Percentiles rank a stretch among this genome's conserved stretches.
These are phyloP conservation scores for Saccharum officinarum DNA, from an alignment of 176 grass and related monocot species.

Conservation along the genomic window DNA sequence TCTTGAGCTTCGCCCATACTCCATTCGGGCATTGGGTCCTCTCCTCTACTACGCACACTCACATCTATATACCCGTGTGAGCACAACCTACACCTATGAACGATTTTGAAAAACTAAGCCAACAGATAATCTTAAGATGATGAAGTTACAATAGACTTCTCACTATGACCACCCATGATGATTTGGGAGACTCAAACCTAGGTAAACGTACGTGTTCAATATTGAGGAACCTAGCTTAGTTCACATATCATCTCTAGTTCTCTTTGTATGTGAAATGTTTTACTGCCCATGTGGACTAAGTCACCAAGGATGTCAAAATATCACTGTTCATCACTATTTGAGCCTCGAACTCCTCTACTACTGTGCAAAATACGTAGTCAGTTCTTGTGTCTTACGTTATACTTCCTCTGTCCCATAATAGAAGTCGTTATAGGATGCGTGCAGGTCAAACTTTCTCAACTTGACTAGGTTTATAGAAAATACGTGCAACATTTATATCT, in stretches of 20 bases:
- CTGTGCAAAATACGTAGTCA: background rate
- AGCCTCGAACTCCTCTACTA: slow-evolving; percentile 10
- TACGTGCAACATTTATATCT: too few relatives aligned
- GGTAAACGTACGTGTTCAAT: too few relatives aligned
- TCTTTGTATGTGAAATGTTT: background rate
- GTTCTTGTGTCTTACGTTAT: background rate
- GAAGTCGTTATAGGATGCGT: too few relatives aligned
- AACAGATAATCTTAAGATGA: background rate
- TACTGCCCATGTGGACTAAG: background rate
- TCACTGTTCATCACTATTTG: background rate
- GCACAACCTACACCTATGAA: too few relatives aligned
- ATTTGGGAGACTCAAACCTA: background rate
- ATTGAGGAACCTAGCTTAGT: too few relatives aligned
- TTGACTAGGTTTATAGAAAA: too few relatives aligned
- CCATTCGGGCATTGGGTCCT: too few relatives aligned
- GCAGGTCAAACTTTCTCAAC: too few relatives aligned
- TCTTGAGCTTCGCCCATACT: too few relatives aligned
- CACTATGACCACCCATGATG: background rate
- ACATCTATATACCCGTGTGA: background rate
- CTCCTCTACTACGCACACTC: too few relatives aligned
- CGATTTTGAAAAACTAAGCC: background rate
- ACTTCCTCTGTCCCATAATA: too few relatives aligned
- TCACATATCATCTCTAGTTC: background rate
- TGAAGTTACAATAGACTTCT: background rate
- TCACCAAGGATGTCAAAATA: background rate